These are phyloP conservation scores for Megacollybia marginata DNA, from an alignment of 768 basidiomycete species.

Conservation along the genomic window DNA sequence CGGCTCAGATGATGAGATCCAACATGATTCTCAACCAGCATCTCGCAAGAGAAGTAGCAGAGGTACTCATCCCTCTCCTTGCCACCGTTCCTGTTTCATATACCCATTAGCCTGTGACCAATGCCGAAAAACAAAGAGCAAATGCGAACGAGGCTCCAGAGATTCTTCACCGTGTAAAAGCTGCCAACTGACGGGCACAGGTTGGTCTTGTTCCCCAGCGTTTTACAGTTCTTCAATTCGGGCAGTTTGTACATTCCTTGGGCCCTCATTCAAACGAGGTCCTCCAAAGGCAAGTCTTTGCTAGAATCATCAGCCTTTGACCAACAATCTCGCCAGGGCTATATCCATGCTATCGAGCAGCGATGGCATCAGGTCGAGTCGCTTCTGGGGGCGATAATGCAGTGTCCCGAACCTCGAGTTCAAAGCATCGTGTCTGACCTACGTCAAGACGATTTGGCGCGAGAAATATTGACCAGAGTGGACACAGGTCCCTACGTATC, in stretches of 20 bases:
- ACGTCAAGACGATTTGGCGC: constrained; percentile 65
- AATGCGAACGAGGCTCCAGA: constrained; percentile 57
- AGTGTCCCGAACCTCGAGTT: constrained; percentile 60
- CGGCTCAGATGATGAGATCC: constrained; percentile 48
- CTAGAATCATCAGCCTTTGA: no score
- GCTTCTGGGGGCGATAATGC: constrained; percentile 74
- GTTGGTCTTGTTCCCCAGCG: constrained; percentile 8
- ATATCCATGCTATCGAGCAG: constrained; percentile 89
- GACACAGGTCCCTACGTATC: constrained; percentile 75
- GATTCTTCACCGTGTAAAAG: constrained; percentile 53
- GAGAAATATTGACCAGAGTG: constrained; percentile 70
- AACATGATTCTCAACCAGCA: constrained; percentile 31
- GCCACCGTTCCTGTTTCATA: constrained; percentile 7
- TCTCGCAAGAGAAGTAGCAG: constrained; percentile 58
- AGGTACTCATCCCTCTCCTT: constrained; percentile 28
- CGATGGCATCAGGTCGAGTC: constrained; percentile 91
- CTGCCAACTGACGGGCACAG: constrained; percentile 49
- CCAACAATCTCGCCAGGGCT: constrained; percentile 70
- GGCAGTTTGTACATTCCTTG: constrained; percentile 61
- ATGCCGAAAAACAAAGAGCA: constrained; percentile 83
- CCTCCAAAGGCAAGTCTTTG: no score
- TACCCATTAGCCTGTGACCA: constrained; percentile 66
- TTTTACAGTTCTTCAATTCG: constrained; percentile 3
- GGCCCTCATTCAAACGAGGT: constrained; percentile 10
- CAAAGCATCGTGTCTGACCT: constrained; percentile 57